phyloP scores from a whole-genome alignment of 192 early-diverging fungal genomes.

The Coemansia umbellata region DNA sequence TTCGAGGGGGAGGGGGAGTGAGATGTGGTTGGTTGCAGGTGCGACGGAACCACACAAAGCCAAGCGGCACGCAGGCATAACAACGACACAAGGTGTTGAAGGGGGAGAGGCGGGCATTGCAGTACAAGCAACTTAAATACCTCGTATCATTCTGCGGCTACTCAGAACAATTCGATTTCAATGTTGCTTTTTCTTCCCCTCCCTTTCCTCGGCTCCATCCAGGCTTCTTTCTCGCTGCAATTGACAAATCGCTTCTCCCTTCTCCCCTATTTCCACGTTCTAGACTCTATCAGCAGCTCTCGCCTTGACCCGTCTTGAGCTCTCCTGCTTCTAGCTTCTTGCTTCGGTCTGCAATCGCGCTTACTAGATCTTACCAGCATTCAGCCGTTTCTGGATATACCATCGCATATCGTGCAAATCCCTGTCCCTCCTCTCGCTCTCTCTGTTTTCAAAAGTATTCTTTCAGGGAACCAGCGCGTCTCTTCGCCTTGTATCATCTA shows the following conservation, averaged over 20 bases:
- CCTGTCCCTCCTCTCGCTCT: neutral
- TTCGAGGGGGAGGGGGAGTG: constrained; percentile 2
- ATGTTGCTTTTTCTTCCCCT: constrained; percentile 24
- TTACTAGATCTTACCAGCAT: neutral
- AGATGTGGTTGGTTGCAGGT: constrained; percentile 6
- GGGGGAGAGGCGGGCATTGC: neutral
- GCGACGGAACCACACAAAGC: constrained; percentile 2
- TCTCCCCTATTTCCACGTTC: constrained; percentile 10
- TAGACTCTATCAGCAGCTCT: too few relatives aligned
- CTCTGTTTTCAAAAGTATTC: too few relatives aligned
- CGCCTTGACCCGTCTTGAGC: too few relatives aligned
- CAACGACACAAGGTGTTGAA: constrained; percentile 28
- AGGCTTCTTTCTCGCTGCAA: constrained; percentile 1
- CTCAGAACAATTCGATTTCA: constrained; percentile 51
- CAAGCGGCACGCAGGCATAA: constrained; percentile 29
- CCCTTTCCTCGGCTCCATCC: constrained; percentile 10
- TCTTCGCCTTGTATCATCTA: neutral
- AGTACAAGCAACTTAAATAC: constrained; percentile 32
- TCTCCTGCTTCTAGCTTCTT: too few relatives aligned
- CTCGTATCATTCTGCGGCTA: constrained; percentile 43
- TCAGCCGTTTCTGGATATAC: constrained; percentile 3
- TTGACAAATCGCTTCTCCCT: neutral
- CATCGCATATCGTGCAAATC: neutral
- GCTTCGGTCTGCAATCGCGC: neutral
- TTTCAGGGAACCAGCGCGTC: neutral